Conservation (phyloP, 768 basidiomycete species). For the Collybia sp. region DNA sequence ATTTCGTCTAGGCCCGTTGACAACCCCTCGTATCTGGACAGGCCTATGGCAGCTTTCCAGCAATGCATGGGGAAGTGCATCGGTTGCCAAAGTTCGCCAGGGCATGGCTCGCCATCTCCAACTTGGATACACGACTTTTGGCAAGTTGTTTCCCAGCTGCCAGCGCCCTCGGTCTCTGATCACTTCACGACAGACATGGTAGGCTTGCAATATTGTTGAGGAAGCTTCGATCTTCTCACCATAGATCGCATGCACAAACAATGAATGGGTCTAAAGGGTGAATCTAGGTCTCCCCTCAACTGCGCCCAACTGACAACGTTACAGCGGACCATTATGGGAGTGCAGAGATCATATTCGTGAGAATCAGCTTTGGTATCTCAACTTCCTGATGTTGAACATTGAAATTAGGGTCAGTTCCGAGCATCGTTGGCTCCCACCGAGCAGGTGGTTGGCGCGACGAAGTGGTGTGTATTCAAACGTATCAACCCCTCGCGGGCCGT, state of each 20-base stretch:
- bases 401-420: slow-evolving; percentile 64
- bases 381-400: slow-evolving; percentile 4
- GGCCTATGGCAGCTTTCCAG: slow-evolving; percentile 87
- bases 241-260: too few species aligned
- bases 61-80: slow-evolving; percentile 79
- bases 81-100: slow-evolving; percentile 56
- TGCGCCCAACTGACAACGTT: slow-evolving; percentile 3
- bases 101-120: slow-evolving; percentile 65
- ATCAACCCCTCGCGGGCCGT: slow-evolving; percentile 43
- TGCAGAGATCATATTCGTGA: slow-evolving; percentile 76
- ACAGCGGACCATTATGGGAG: slow-evolving; percentile 86
- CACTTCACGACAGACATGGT: slow-evolving; percentile 47
- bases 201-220: slow-evolving; percentile 12
- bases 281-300: slow-evolving; percentile 1
- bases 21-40: slow-evolving; percentile 63
- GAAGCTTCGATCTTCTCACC: neutral
- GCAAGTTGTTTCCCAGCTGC: slow-evolving; percentile 23
- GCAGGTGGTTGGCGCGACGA: slow-evolving; percentile 67
- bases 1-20: slow-evolving; percentile 52
- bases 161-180: neutral
- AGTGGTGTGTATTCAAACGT: slow-evolving; percentile 78
- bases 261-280: too few species aligned
- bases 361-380: slow-evolving; percentile 15
- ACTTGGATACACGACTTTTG: slow-evolving; percentile 61
- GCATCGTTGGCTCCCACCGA: slow-evolving; percentile 33